phyloP scores from a whole-genome alignment of 139 green algal genomes.

The Edaphochlamys debaryana region DNA sequence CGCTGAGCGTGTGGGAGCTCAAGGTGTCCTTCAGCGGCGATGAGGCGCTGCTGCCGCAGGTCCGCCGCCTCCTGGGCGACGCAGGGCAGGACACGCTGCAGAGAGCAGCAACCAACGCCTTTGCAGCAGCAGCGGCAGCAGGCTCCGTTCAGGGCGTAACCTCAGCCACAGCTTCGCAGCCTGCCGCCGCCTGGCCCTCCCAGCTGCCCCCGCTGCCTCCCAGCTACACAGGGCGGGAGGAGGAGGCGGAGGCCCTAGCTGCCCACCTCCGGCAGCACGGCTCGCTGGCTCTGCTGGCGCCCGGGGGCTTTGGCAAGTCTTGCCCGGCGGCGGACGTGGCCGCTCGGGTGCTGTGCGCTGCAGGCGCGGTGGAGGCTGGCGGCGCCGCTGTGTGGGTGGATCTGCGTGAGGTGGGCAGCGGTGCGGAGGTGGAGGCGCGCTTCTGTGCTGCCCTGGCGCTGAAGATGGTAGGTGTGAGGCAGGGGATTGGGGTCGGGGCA shows the following conservation, averaged over 20 bases:
- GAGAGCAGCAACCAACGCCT: too few relatives aligned
- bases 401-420: conserved; percentile 16
- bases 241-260: background rate
- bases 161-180: too few relatives aligned
- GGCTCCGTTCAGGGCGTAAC: too few relatives aligned
- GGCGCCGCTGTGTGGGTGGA: conserved; percentile 32
- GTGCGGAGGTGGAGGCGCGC: background rate
- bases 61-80: too few relatives aligned
- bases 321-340: conserved; percentile 32
- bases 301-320: conserved; percentile 43
- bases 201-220: background rate
- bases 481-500: too few relatives aligned
- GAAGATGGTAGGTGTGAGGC: too few relatives aligned
- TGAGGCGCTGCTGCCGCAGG: background rate
- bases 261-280: background rate
- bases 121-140: too few relatives aligned
- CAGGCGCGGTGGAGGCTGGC: background rate
- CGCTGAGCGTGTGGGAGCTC: conserved; percentile 38
- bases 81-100: too few relatives aligned
- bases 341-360: background rate
- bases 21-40: background rate
- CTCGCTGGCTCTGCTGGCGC: conserved; percentile 27
- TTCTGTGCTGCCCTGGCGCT: conserved; percentile 28
- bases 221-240: background rate
- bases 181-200: too few relatives aligned